Base-by-base conservation (phyloP, 1,284 basidiomycete species). In the Tilletia horrida region DNA sequence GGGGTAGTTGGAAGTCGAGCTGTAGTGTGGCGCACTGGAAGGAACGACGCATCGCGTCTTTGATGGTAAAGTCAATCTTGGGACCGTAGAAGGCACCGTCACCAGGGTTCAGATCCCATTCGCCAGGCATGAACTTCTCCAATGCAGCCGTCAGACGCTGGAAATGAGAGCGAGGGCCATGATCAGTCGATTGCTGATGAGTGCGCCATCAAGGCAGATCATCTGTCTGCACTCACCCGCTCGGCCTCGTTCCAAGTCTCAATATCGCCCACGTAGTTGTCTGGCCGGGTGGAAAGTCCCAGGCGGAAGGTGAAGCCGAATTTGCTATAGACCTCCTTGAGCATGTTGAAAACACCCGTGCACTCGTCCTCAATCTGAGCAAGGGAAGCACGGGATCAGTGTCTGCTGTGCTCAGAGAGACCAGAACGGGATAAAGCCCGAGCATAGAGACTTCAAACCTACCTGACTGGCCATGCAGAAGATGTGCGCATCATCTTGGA, bases 1-100 rank as follows among this genome's bases (percentile, higher is more conserved):
- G 90, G n/a, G 96, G 96, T 9, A 99, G 88, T 83, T 98, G 93
- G 88, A 97, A 99, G 85, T 98, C 96, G 73, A 99, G 91, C 84
- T 98, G 91, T 83, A 98, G 97, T 3, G 96, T 98, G 57, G 94
- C 95, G 77, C 96, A 98, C 84, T 99, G 96, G 88, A 93, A 72
- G 48, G 74, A 94, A 43, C 93, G 92, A 62, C 94, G 89, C 69
- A 87, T 88, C 0, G 96, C 95, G 81, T 99, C 96, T 43, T 88
- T 88, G 82, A 98, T 92, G 70, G 92, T 93, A 84, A 99, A 96
- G 84, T 98, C 96, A 81, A 98, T 96, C 85, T 97, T 82, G 78
- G 83, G 83, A 0, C 83, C 83, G 76, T 84, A 84, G 77, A 84
- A 84, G 8, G 96, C 96, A 64, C 96, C 96, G 80, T 99, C 96